Conservation (phyloP, 495 filamentous ascomycete genomes). For the Hypoxylon trugodes region DNA sequence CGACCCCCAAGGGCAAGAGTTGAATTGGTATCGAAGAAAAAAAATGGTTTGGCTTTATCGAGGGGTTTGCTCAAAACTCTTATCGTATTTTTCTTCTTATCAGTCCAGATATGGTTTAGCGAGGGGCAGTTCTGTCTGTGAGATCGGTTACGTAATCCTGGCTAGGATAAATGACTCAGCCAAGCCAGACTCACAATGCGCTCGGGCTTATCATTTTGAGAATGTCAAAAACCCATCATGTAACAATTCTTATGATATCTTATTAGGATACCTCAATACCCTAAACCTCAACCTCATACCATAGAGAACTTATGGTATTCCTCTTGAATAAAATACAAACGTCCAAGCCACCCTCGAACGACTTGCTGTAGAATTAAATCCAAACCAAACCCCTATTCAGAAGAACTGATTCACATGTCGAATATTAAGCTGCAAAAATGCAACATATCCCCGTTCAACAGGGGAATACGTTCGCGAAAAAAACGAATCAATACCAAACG, state of each 20-base stretch:
- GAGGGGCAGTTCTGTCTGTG: constrained; percentile 25
- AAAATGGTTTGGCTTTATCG: not conserved
- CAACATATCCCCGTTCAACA: not conserved
- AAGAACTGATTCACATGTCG: not conserved
- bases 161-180: too few species aligned
- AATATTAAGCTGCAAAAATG: constrained; percentile 1
- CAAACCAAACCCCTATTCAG: not conserved
- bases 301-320: too few species aligned
- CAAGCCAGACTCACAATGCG: too few species aligned
- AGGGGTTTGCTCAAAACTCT: constrained; percentile 21
- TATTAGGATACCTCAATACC: too few species aligned
- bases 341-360: not conserved
- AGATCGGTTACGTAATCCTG: too few species aligned
- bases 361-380: not conserved
- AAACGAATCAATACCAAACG: constrained; percentile 17
- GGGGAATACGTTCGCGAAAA: not conserved
- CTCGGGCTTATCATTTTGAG: too few species aligned
- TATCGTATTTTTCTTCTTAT: constrained; percentile 6
- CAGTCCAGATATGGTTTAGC: constrained; percentile 14
- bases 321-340: not conserved
- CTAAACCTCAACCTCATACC: too few species aligned
- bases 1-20: constrained; percentile 4
- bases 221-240: too few species aligned
- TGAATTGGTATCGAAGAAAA: constrained; percentile 9
- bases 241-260: too few species aligned